Base-by-base conservation (phyloP, 148 eudicot species). In the Rhododendron simsii region DNA sequence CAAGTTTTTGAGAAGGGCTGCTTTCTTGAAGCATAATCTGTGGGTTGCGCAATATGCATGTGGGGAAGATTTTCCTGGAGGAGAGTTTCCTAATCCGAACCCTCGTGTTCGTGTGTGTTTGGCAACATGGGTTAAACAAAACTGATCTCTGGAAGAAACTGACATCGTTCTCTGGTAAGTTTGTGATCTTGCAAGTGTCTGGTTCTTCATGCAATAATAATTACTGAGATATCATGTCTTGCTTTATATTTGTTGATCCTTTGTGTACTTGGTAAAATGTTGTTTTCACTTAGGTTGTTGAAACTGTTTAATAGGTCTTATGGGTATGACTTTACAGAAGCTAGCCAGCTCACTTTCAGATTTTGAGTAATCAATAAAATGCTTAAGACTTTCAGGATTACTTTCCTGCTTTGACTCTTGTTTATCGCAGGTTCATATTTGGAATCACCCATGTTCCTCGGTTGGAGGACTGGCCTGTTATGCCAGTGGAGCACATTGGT, bases 391-490 rank as follows among this genome's bases (percentile, higher is more conserved):
- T 84, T 80, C 35, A 76, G 13, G 39, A 55, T 84, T 80, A 18
- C 51, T 30, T 33, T 78, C 48, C 48, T 74, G 20, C 71, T 67
- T 35, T 65, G 78, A 48, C 71, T 12, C 11, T 26, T 21, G 33
- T 76, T 85, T 41, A 21, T 77, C 83, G 67, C 88, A 96, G 99
- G 99, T 96, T 95, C 82, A 96, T 96, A 9, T 96, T 96, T 86
- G 99, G 98, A 78, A 87, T 96, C 90, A 95, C 99, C 69, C 98
- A 95, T 84, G 91, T 97, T 85, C 99, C 99, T 83, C 94, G 99
- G 51, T 74, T 97, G 83, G 99, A 97, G 91, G 99, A 97, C 89
- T 97, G 98, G 98, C 99, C 99, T 87, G 98, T 97, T 53, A 97
- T 97, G 99, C 98, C 99, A 3, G 98, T 94, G 21, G 99, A 97